Percentiles rank a stretch among this genome's conserved stretches.
Evolutionary conservation across 352 stramenopile species (phyloP).

Genomic region (Pythium pyrilobum): DNA sequence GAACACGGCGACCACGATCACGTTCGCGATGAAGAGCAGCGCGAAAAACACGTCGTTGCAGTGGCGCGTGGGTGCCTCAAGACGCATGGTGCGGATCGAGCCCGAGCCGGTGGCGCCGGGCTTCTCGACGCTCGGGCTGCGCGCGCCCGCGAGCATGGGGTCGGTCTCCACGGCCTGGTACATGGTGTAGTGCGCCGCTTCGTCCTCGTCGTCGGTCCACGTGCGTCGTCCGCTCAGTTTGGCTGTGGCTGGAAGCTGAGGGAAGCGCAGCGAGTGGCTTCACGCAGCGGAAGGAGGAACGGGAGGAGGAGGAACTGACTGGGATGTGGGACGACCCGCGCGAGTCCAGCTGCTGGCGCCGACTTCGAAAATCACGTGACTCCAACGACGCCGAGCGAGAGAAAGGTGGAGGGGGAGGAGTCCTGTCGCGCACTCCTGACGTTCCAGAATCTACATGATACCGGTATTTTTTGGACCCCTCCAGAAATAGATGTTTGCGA

Average conservation of each 20-base stretch:
- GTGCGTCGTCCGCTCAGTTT: constrained; percentile 16
- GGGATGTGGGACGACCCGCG: no score
- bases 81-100: constrained; percentile 60
- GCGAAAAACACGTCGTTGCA: constrained; percentile 80
- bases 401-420: no score
- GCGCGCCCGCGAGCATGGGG: constrained; percentile 53
- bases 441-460: no score
- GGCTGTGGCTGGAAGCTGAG: neutral
- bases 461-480: neutral
- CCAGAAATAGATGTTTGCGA: neutral
- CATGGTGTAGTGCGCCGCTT: constrained; percentile 34
- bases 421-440: no score
- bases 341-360: neutral
- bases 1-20: constrained; percentile 52
- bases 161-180: constrained; percentile 73
- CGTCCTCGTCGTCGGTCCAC: constrained; percentile 22
- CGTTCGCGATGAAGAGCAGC: constrained; percentile 59
- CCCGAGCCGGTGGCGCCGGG: constrained; percentile 23
- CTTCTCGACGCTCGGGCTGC: constrained; percentile 26
- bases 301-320: constrained; percentile 7
- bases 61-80: constrained; percentile 42
- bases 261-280: constrained; percentile 11
- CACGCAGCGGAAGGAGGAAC: neutral
- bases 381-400: no score
- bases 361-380: no score